Evolutionary conservation across 306 rosid genomes (phyloP).

Genomic region (Sechiopsis laciniata): DNA sequence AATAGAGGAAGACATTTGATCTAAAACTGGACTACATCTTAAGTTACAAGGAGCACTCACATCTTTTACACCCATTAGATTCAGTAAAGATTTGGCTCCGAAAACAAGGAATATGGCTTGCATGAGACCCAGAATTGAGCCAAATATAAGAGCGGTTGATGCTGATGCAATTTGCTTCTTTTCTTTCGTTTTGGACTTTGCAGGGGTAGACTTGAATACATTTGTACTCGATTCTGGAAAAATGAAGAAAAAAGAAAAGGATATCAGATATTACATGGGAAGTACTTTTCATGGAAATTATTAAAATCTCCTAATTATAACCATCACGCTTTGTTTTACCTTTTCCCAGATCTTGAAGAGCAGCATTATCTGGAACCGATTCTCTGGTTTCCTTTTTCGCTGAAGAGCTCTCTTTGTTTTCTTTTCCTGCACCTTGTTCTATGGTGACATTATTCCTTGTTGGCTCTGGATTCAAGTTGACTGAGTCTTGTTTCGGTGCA

Average conservation of each 20-base stretch:
- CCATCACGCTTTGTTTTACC: conserved; percentile 15
- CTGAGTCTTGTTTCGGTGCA: conserved; percentile 22
- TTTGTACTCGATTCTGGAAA: conserved; percentile 34
- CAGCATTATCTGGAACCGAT: conserved; percentile 30
- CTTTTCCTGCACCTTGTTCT: conserved; percentile 24
- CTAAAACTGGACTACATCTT: not conserved
- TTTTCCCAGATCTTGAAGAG: conserved; percentile 15
- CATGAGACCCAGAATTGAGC: conserved; percentile 63
- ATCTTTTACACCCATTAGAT: conserved; percentile 73
- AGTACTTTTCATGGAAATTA: not conserved
- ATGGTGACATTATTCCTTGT: conserved; percentile 18
- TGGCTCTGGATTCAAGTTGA: not conserved
- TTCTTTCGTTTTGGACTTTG: conserved; percentile 34
- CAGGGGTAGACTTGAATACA: conserved; percentile 25
- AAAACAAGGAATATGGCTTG: conserved; percentile 67
- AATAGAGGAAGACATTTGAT: conserved; percentile 1
- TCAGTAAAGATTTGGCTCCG: conserved; percentile 62
- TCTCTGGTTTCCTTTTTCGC: conserved; percentile 12
- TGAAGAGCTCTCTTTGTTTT: conserved; percentile 16
- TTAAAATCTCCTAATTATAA: conserved; percentile 7
- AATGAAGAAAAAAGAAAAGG: not conserved
- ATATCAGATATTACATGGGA: not conserved
- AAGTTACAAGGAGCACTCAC: conserved; percentile 38
- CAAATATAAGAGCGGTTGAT: conserved; percentile 87
- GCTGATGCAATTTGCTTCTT: conserved; percentile 75